Evolutionary conservation across 2,329 filamentous ascomycete species (phyloP), one percentile per base, ranked within the genome.

Genomic region (Beauveria medogensis): DNA sequence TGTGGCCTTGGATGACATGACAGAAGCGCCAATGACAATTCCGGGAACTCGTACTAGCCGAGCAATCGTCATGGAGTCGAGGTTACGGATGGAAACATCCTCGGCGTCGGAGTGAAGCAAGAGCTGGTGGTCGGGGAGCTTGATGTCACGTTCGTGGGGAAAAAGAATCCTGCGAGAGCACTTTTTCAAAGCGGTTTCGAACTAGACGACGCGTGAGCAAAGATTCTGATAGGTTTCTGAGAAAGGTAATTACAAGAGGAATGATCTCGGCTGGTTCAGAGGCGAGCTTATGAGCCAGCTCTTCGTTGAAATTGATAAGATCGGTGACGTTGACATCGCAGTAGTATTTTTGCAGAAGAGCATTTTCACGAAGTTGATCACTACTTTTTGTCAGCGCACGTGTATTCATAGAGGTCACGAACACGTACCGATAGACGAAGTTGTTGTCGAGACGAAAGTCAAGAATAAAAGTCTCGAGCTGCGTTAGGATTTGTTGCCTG

Each of bases 301-400:
- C 92, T 75, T 97, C 93, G 70, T 96, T 94, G 77, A 92, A 97
- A 64, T 89, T 94, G 73, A 97, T 97, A 62, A 99, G 79, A 73
- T 99, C 93, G 64, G 90, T 91, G 68, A 99, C 91, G 73, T 99
- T 92, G 71, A 99, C 85, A 73, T 99, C 93, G 78, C 94, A 97
- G 74, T 88, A 97, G 77, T 92, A 97, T 69, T 92, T 92, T 73
- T 96, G 94, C 47, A 96, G 81, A 1, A 97, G 83, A 8, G 94
- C 92, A 77, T 99, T 99, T 72, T 97, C 92, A 69, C 91, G 86
- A 62, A 99, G 84, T 76, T 97, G 94, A 70, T 97, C 93, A 83
- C 94, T 55, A 2, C 69, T 97, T 92, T 82, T 94, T 22, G 16
- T 60, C 43, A 48, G 41, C 24, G 8, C 18, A 44, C 18, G 48